These are phyloP conservation scores for Aspergillus carbonarius DNA, from an alignment of 2,329 filamentous ascomycete genomes.

Conservation along the genomic window DNA sequence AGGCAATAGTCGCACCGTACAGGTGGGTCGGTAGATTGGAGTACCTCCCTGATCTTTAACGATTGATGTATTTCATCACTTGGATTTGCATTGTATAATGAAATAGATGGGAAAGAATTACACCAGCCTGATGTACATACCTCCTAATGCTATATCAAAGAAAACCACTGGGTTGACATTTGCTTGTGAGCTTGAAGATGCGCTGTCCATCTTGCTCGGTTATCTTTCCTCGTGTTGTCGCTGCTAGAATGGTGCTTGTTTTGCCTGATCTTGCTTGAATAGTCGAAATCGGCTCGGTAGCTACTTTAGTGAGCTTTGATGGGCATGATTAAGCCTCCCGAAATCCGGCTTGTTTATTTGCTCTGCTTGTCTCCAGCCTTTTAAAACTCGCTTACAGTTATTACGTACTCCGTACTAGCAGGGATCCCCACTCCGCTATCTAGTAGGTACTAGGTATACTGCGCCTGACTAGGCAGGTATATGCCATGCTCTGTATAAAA, in stretches of 20 bases:
- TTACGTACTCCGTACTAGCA: too few relatives aligned
- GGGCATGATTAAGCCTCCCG: not conserved
- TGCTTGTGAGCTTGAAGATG: not conserved
- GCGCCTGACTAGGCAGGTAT: too few relatives aligned
- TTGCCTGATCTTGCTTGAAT: not conserved
- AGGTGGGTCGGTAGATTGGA: not conserved
- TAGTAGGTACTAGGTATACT: too few relatives aligned
- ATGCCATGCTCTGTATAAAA: too few relatives aligned
- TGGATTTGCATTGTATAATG: not conserved
- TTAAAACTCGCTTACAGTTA: too few relatives aligned
- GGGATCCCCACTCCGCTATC: too few relatives aligned
- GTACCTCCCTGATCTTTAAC: not conserved
- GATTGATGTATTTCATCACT: not conserved
- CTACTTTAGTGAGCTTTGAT: not conserved
- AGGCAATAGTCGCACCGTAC: not conserved
- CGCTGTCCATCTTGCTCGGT: not conserved
- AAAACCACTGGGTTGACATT: slow-evolving; percentile 48
- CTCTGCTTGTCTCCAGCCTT: not conserved
- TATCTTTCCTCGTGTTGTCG: not conserved
- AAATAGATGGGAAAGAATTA: not conserved
- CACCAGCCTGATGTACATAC: slow-evolving; percentile 30
- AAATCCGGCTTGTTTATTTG: not conserved
- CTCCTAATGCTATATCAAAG: slow-evolving; percentile 49
- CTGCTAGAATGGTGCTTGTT: not conserved
- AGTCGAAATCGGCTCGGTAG: not conserved